Base-by-base conservation (phyloP, 2,329 filamentous ascomycete genomes). In the Paecilomyces niveus region DNA sequence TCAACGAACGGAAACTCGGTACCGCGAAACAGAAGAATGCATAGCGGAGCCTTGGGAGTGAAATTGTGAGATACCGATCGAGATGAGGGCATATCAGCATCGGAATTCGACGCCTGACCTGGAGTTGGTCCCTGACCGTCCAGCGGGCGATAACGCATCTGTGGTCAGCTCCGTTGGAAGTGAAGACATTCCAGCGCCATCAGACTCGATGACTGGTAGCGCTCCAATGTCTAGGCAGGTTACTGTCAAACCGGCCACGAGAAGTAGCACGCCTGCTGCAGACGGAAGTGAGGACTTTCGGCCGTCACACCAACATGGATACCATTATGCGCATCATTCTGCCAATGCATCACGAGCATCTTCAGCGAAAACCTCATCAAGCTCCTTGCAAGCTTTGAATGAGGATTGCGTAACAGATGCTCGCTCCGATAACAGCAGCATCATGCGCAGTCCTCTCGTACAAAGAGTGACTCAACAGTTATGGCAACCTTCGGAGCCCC, bases 331-430 rank as follows among this genome's bases (percentile, higher is more conserved):
- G 18, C 68, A 74, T 51, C 68, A 72, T 58, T 72, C 70, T 39
- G 70, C 72, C 22, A 71, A 65, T 53, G 64, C 70, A 35, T 75
- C 74, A 8, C 64, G 68, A 53, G 66, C 66, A 3, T 67, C 70
- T 29, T 77, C 75, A 31, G 71, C 68, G 39, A 73, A 74, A 54
- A 76, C 74, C 6, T 77, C 75, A 18, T 74, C 74, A 26, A 77
- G 74, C 59, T 77, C 75, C 8, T 64, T 77, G 21, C 73, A 75
- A 56, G 71, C 73, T n/a, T 65, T 75, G 55, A 73, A 74, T 56
- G 73, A 75, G 60, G 67, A 73, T 57, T 66, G 59, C 13, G 71
- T 74, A 33, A 68, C 72, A 32, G 72, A 73, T 65, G 68, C 65
- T 56, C 70, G 71, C 54, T 70, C 70, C 53, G 72, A 74, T 58